These are phyloP conservation scores for Ophiosphaerella korrae DNA, from an alignment of 2,329 filamentous ascomycete species.

Conservation along the genomic window DNA sequence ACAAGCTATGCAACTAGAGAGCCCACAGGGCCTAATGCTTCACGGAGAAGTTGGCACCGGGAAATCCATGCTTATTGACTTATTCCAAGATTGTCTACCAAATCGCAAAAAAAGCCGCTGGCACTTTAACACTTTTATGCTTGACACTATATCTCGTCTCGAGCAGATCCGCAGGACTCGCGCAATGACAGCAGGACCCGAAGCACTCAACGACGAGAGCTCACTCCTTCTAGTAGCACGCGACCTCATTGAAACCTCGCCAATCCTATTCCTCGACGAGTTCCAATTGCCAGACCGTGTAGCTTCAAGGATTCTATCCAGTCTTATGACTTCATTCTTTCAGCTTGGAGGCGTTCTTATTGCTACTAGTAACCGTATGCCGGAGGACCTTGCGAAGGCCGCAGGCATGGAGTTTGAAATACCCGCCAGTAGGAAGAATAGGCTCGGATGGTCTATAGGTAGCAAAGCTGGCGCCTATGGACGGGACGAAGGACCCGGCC, in stretches of 20 bases:
- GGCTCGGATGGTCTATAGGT: constrained; percentile 51
- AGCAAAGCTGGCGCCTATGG: constrained; percentile 52
- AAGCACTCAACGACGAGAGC: constrained; percentile 59
- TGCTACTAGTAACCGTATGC: constrained; percentile 82
- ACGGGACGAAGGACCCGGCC: constrained; percentile 41
- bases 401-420: constrained; percentile 70
- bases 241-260: constrained; percentile 74
- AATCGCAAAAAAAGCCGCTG: constrained; percentile 74
- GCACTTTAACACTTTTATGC: constrained; percentile 89
- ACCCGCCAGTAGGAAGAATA: constrained; percentile 52
- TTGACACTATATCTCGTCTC: constrained; percentile 74
- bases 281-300: constrained; percentile 82
- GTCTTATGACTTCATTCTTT: constrained; percentile 79
- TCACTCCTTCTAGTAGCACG: constrained; percentile 75
- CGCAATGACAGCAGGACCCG: constrained; percentile 11
- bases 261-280: constrained; percentile 80
- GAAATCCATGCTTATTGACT: constrained; percentile 83
- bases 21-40: constrained; percentile 74
- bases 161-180: constrained; percentile 64
- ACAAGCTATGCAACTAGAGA: constrained; percentile 71
- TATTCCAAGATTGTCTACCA: constrained; percentile 78
- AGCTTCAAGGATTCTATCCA: constrained; percentile 77
- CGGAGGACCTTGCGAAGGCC: constrained; percentile 78
- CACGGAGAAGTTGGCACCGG: constrained; percentile 83
- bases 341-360: constrained; percentile 80